These are phyloP conservation scores for Psilocybe mexicana DNA, from an alignment of 1,284 basidiomycete genomes.

Conservation along the genomic window DNA sequence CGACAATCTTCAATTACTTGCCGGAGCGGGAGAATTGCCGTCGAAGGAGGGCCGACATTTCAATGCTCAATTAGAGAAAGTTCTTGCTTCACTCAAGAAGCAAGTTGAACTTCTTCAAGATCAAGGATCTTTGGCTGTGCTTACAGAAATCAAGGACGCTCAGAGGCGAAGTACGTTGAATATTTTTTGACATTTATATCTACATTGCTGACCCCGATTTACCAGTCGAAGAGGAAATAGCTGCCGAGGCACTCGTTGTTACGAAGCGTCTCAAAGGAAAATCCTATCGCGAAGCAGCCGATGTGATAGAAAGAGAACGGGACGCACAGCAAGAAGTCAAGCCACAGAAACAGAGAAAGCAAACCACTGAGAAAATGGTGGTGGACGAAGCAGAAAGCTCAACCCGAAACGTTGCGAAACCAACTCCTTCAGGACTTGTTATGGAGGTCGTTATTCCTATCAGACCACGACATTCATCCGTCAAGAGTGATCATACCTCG, in stretches of 20 bases:
- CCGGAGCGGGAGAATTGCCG: conserved; percentile 67
- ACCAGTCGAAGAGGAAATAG: conserved; percentile 47
- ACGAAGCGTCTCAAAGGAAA: conserved; percentile 77
- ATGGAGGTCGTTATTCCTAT: conserved; percentile 55
- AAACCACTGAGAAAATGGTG: conserved; percentile 4
- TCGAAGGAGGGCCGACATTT: conserved; percentile 84
- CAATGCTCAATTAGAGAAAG: conserved; percentile 71
- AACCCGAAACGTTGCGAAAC: conserved; percentile 22
- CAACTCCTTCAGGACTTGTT: conserved; percentile 41
- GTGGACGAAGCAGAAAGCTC: conserved; percentile 10
- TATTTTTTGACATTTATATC: neutral
- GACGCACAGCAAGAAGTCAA: conserved; percentile 7
- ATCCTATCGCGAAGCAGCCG: conserved; percentile 60
- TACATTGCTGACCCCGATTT: conserved; percentile 12
- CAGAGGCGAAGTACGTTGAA: conserved; percentile 54
- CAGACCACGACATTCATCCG: conserved; percentile 13
- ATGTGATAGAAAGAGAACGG: conserved; percentile 21
- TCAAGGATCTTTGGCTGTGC: conserved; percentile 61
- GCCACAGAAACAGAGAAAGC: conserved; percentile 9
- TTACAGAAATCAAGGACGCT: conserved; percentile 61
- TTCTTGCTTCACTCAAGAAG: conserved; percentile 54
- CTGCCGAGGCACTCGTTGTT: conserved; percentile 43
- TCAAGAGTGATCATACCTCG: conserved; percentile 20
- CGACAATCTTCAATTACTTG: conserved; percentile 71
- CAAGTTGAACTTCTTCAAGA: conserved; percentile 71